These are phyloP conservation scores for Harringtonia aguacate DNA, from an alignment of 2,329 filamentous ascomycete species.

Conservation along the genomic window DNA sequence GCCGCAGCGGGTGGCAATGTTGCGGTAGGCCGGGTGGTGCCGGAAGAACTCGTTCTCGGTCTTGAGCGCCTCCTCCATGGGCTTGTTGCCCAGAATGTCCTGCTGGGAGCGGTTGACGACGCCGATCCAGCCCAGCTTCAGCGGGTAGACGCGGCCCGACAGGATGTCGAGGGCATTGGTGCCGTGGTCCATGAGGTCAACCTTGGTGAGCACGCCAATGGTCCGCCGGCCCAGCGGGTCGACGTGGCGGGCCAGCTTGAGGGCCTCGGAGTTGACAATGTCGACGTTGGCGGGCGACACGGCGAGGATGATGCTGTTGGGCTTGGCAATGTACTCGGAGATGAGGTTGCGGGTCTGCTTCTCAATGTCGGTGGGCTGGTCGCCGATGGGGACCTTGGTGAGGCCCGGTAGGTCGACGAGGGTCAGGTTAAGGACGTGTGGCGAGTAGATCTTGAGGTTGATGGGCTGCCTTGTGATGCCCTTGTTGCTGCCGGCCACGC, in stretches of 20 bases:
- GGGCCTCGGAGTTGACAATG: constrained; percentile 94
- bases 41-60: constrained; percentile 92
- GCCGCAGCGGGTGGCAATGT: constrained; percentile 87
- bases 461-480: constrained; percentile 96
- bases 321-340: constrained; percentile 95
- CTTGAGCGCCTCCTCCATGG: constrained; percentile 83
- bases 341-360: constrained; percentile 94
- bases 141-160: constrained; percentile 89
- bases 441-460: constrained; percentile 96
- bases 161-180: constrained; percentile 98
- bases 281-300: constrained; percentile 96
- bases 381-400: constrained; percentile 50
- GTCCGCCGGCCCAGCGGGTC: constrained; percentile 96
- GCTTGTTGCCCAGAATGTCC: constrained; percentile 92
- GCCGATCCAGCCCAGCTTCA: constrained; percentile 96
- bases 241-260: constrained; percentile 93
- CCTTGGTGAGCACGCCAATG: constrained; percentile 96
- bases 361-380: constrained; percentile 27
- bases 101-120: constrained; percentile 97
- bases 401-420: constrained; percentile 92
- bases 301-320: constrained; percentile 94
- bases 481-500: constrained; percentile 90
- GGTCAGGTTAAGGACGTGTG: constrained; percentile 93
- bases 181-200: constrained; percentile 97
- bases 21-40: constrained; percentile 93